phyloP scores from a whole-genome alignment of 2,329 filamentous ascomycete genomes.

The Fusarium tupiense region DNA sequence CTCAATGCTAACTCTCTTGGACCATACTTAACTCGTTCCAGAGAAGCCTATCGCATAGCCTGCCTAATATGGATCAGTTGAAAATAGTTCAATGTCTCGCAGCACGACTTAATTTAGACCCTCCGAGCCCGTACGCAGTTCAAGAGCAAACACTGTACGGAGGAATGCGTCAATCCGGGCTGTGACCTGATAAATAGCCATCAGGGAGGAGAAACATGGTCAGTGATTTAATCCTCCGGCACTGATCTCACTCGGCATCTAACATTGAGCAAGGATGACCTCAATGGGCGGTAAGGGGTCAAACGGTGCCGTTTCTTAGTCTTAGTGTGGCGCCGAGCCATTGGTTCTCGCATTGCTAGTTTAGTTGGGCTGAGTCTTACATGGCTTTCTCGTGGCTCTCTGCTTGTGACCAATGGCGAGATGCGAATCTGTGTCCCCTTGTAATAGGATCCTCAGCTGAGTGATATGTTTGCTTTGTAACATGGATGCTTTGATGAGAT shows the following conservation, averaged over 20 bases:
- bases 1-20: neutral
- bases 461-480: neutral
- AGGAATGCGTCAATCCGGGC: constrained; percentile 20
- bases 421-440: constrained; percentile 2
- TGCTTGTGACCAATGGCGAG: constrained; percentile 11
- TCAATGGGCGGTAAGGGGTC: constrained; percentile 16
- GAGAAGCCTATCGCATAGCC: constrained; percentile 8
- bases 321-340: constrained; percentile 29
- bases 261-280: neutral
- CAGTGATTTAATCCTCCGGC: constrained; percentile 11
- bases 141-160: constrained; percentile 26
- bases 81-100: constrained; percentile 4
- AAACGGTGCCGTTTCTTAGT: constrained; percentile 20
- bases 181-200: constrained; percentile 9
- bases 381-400: constrained; percentile 36
- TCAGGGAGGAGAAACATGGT: neutral
- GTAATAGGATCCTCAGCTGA: constrained; percentile 21
- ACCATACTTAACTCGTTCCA: neutral
- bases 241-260: neutral
- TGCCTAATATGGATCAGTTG: constrained; percentile 15
- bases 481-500: neutral
- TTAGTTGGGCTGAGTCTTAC: constrained; percentile 37
- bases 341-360: constrained; percentile 31
- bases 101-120: constrained; percentile 2
- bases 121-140: constrained; percentile 3